Evolutionary conservation across 2,329 filamentous ascomycete genomes (phyloP).

Genomic region (Hypoxylon sp.): DNA sequence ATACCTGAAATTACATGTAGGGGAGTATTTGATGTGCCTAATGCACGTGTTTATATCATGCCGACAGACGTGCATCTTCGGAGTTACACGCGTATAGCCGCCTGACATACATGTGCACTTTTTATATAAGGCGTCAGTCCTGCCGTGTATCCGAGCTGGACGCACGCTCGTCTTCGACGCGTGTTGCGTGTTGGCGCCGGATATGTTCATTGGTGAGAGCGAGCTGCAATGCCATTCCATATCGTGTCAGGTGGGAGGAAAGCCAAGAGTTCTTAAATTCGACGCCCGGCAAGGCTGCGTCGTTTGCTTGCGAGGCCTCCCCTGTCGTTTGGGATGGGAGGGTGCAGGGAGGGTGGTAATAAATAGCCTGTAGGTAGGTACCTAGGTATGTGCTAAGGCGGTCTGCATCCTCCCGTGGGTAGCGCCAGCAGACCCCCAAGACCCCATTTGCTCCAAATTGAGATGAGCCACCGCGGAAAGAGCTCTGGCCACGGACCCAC

Average conservation of each 20-base stretch:
- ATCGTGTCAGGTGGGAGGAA: slow-evolving; percentile 21
- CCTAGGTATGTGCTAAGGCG: not conserved
- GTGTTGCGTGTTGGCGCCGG: slow-evolving; percentile 5
- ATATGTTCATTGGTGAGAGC: slow-evolving; percentile 9
- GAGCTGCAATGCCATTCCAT: slow-evolving; percentile 15
- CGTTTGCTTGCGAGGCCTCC: slow-evolving; percentile 24
- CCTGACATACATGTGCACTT: not conserved
- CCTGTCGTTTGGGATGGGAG: slow-evolving; percentile 1
- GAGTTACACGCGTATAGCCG: slow-evolving; percentile 8
- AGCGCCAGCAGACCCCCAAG: not conserved
- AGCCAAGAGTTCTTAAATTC: slow-evolving; percentile 8
- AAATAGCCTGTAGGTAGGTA: not conserved
- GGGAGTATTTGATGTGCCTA: slow-evolving; percentile 28
- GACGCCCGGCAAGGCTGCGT: slow-evolving; percentile 12
- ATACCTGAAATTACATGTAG: slow-evolving; percentile 4
- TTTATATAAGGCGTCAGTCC: not conserved
- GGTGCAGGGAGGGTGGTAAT: not conserved
- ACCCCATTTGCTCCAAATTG: slow-evolving; percentile 36
- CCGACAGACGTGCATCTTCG: slow-evolving; percentile 4
- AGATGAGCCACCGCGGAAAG: slow-evolving; percentile 23
- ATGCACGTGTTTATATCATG: slow-evolving; percentile 14
- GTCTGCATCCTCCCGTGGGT: slow-evolving; percentile 14
- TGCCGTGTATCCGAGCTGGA: slow-evolving; percentile 8
- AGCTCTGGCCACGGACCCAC: slow-evolving; percentile 7
- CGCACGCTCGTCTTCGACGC: slow-evolving; percentile 11